Conservation (phyloP, 495 filamentous ascomycete genomes). For the Penicillium soppii region DNA sequence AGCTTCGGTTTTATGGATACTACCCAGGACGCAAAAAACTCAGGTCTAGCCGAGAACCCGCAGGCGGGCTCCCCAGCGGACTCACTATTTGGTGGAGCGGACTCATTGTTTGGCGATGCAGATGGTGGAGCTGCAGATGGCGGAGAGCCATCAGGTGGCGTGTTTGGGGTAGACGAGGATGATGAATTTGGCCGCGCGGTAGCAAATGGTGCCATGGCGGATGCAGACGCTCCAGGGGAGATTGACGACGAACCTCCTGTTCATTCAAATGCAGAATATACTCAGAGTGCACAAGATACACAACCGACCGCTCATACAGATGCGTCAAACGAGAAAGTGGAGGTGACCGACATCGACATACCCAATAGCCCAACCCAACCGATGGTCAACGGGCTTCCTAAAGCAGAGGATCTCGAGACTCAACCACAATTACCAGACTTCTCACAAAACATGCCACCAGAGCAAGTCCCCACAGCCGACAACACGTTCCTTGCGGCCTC, state of each 20-base stretch:
- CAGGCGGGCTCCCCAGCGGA: conserved; percentile 67
- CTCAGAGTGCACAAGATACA: conserved; percentile 1
- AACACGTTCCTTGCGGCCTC: conserved; percentile 83
- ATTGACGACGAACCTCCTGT: conserved; percentile 22
- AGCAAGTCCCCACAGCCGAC: conserved; percentile 49
- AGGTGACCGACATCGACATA: conserved; percentile 15
- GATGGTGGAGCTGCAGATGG: conserved; percentile 59
- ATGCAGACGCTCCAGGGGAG: conserved; percentile 39
- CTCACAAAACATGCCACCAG: conserved; percentile 27
- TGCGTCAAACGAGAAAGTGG: conserved; percentile 8
- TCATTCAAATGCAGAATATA: conserved; percentile 6
- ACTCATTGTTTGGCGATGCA: conserved; percentile 75
- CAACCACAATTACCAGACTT: conserved; percentile 29
- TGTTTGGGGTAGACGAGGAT: conserved; percentile 75
- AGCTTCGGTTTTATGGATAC: conserved; percentile 48
- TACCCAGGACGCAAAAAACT: conserved; percentile 36
- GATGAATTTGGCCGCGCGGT: conserved; percentile 84
- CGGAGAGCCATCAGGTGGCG: conserved; percentile 53
- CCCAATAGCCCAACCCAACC: conserved; percentile 25
- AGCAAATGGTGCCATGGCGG: conserved; percentile 53
- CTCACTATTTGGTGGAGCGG: conserved; percentile 60
- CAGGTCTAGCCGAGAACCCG: conserved; percentile 36
- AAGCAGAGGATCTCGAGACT: conserved; percentile 46
- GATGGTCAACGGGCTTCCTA: conserved; percentile 50
- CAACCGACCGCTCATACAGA: conserved; percentile 9